Percentiles rank a stretch among this genome's conserved stretches.
phyloP scores from a whole-genome alignment of 257 asterid genomes.

The Scutellaria barbata region DNA sequence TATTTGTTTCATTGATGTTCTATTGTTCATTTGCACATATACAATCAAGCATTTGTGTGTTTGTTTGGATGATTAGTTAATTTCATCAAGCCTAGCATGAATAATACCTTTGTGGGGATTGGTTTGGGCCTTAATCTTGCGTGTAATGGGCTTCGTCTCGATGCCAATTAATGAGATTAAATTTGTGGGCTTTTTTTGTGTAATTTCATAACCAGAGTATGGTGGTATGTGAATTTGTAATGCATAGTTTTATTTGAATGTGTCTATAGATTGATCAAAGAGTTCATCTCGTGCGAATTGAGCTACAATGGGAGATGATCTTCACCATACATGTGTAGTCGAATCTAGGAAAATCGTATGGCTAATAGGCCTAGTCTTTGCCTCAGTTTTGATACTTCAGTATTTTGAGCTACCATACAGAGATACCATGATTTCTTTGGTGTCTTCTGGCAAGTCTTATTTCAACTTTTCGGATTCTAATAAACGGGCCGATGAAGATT shows the following conservation, averaged over 20 bases:
- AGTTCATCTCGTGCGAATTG: neutral
- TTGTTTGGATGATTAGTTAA: too few species aligned
- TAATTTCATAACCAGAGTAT: neutral
- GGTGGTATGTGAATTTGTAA: neutral
- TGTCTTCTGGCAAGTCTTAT: conserved; percentile 37
- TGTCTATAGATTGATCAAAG: neutral
- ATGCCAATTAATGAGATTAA: too few species aligned
- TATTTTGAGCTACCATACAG: conserved; percentile 59
- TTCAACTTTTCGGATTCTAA: neutral
- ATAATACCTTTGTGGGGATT: too few species aligned
- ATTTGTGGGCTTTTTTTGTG: neutral
- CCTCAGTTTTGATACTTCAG: conserved; percentile 52
- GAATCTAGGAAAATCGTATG: conserved; percentile 51
- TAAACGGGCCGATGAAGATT: neutral
- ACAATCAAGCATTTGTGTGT: too few species aligned
- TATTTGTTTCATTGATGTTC: too few species aligned
- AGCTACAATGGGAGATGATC: conserved; percentile 42
- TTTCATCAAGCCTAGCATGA: too few species aligned
- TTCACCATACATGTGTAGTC: conserved; percentile 23
- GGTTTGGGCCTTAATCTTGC: too few species aligned
- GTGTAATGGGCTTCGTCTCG: too few species aligned
- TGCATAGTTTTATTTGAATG: neutral
- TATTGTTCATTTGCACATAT: too few species aligned
- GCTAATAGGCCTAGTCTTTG: conserved; percentile 50
- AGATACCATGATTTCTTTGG: conserved; percentile 40